Conservation (phyloP, 2,329 filamentous ascomycete genomes). For the Pseudogymnoascus sp. region DNA sequence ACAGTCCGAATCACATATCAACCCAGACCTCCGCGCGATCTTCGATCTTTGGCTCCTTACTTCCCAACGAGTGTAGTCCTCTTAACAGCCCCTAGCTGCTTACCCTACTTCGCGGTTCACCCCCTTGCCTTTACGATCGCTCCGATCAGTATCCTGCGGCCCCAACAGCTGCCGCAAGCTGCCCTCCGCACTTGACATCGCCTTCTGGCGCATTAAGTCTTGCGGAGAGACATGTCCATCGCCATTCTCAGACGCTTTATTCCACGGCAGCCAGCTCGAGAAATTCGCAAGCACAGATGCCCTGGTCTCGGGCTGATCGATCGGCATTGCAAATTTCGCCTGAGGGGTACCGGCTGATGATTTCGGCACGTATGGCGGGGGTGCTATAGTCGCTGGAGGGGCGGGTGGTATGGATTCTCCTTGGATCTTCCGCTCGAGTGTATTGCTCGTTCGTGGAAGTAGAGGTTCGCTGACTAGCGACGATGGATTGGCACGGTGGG, state of each 20-base stretch:
- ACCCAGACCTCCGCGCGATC: background rate
- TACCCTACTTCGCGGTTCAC: slow-evolving; percentile 17
- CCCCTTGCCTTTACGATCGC: slow-evolving; percentile 26
- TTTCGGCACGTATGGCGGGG: slow-evolving; percentile 6
- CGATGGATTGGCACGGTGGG: slow-evolving; percentile 32
- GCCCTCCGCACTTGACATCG: slow-evolving; percentile 45
- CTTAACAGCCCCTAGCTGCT: background rate
- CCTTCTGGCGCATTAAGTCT: slow-evolving; percentile 19
- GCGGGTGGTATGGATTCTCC: slow-evolving; percentile 12
- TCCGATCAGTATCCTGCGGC: slow-evolving; percentile 24
- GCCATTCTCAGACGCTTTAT: slow-evolving; percentile 11
- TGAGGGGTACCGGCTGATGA: slow-evolving; percentile 13
- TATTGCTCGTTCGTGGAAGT: slow-evolving; percentile 47
- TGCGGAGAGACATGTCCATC: background rate
- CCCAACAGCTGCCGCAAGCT: slow-evolving; percentile 48
- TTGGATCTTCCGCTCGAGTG: slow-evolving; percentile 11
- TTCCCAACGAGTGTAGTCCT: background rate
- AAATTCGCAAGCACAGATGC: slow-evolving; percentile 24
- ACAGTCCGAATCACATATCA: background rate
- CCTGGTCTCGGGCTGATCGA: slow-evolving; percentile 22
- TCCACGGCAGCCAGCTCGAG: slow-evolving; percentile 27
- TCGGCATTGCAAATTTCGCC: slow-evolving; percentile 15
- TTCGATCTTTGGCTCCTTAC: background rate
- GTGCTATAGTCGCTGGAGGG: slow-evolving; percentile 19
- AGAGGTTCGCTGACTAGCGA: slow-evolving; percentile 49